Percentiles rank a stretch among this genome's conserved stretches.
phyloP scores from a whole-genome alignment of 2,329 filamentous ascomycete genomes.

The Phoma sp. region DNA sequence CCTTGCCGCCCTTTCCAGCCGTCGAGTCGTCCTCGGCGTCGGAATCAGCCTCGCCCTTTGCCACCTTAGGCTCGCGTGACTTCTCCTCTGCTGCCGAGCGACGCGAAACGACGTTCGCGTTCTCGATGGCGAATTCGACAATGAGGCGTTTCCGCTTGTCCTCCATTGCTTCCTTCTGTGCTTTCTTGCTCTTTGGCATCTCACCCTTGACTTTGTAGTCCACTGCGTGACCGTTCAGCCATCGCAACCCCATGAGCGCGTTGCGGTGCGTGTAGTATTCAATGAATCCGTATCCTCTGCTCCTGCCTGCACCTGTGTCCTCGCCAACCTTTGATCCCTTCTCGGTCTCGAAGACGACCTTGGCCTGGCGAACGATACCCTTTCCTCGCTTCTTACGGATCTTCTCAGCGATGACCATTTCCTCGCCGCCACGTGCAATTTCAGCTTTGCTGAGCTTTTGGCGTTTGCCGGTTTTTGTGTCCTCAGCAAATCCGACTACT shows the following conservation, averaged over 20 bases:
- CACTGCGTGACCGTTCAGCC: slow-evolving; percentile 81
- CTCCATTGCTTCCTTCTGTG: slow-evolving; percentile 54
- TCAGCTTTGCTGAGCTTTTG: slow-evolving; percentile 90
- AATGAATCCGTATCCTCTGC: slow-evolving; percentile 94
- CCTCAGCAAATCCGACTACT: slow-evolving; percentile 91
- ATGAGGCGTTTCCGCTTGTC: slow-evolving; percentile 90
- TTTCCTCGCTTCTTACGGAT: slow-evolving; percentile 82
- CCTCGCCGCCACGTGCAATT: slow-evolving; percentile 76
- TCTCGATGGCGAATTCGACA: slow-evolving; percentile 98
- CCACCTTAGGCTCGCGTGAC: slow-evolving; percentile 54
- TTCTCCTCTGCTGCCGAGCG: slow-evolving; percentile 71
- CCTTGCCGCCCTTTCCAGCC: slow-evolving; percentile 24
- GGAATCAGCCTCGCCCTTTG: slow-evolving; percentile 21
- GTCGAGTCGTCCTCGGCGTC: slow-evolving; percentile 22
- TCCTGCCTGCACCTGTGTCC: slow-evolving; percentile 77
- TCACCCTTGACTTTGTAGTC: slow-evolving; percentile 60
- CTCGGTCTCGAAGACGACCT: slow-evolving; percentile 89
- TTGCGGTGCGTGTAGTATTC: slow-evolving; percentile 94
- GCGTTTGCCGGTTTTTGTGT: slow-evolving; percentile 81
- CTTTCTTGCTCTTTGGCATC: slow-evolving; percentile 50
- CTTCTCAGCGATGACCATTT: slow-evolving; percentile 81
- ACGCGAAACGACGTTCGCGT: slow-evolving; percentile 90
- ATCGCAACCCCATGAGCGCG: slow-evolving; percentile 92
- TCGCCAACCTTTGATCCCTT: slow-evolving; percentile 86
- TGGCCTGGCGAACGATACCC: slow-evolving; percentile 88